Base-by-base conservation (phyloP, 139 green algal genomes). In the Marvania coccoides region DNA sequence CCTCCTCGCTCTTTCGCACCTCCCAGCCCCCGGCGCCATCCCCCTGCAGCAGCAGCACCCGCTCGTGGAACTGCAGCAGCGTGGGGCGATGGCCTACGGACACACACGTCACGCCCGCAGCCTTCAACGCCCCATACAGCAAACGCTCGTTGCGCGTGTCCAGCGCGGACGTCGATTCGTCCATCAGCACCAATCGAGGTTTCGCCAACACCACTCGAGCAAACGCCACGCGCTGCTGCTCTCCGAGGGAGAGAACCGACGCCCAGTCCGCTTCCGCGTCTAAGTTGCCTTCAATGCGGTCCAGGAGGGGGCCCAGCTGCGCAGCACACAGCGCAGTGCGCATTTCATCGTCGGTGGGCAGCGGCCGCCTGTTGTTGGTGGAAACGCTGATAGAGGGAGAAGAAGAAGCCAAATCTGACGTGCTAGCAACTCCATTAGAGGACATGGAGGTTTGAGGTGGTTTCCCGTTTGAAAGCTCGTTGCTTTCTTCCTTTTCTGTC, bases 151-250 rank as follows among this genome's bases (percentile, higher is more conserved):
- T 97, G 7, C 71, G 70, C 3, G 71, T 76, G 72, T 98, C 93
- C 60, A 98, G 69, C 0, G 93, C 93, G 10, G 68, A 87, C 0
- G 94, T 97, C 0, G 83, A 87, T 78, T 98, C 93, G 70, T 98
- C 93, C 78, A 98, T 85, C n/a, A 98, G 75, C 15, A 91, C 88
- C 31, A 98, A 75, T 13, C 29, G 57, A 6, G 93, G 91, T 55
- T 48, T 58, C 7, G 71, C 55, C 0, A 78, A 73, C 26, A 83
- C 28, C 19, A 69, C 47, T 1, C 93, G 78, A 7, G 90, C 93
- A 81, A 98, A 98, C 7, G 93, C 94, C 15, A 99, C 75, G 9
- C 94, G 84, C 83, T 98, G 93, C 81, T 99, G 94, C 85, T 98
- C 94, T 15, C 94, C 93, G 35, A 99, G 70, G 1, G 88, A 97